phyloP scores from a whole-genome alignment of 106 monocot species.

The Allium sativum region DNA sequence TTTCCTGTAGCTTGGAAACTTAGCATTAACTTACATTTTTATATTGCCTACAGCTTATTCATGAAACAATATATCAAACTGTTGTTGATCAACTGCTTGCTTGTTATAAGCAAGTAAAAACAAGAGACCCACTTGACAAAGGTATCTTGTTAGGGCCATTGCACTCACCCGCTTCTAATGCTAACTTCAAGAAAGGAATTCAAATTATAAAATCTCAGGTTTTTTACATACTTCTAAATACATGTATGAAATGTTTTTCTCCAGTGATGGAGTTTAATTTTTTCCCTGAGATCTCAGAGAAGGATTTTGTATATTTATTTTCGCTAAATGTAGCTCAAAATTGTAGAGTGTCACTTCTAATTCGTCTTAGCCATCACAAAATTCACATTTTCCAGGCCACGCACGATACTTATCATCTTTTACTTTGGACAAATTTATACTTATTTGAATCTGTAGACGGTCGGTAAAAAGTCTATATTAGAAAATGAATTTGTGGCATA shows the following conservation, averaged over 20 bases:
- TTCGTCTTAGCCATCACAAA: too few relatives aligned
- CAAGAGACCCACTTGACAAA: conserved; percentile 84
- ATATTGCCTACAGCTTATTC: conserved; percentile 54
- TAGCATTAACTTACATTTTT: conserved; percentile 3
- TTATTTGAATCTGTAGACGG: too few relatives aligned
- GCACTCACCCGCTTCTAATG: conserved; percentile 66
- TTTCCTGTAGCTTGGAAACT: neutral
- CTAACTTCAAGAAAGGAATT: conserved; percentile 49
- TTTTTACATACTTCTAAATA: neutral
- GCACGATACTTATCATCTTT: too few relatives aligned
- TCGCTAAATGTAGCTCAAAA: too few relatives aligned
- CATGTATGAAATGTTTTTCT: neutral
- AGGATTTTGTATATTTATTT: too few relatives aligned
- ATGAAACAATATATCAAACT: conserved; percentile 75
- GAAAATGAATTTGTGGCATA: too few relatives aligned
- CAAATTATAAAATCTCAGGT: conserved; percentile 67
- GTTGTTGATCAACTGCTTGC: conserved; percentile 71
- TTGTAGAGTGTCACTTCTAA: too few relatives aligned
- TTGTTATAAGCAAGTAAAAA: conserved; percentile 90
- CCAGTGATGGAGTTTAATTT: too few relatives aligned
- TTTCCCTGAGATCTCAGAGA: too few relatives aligned
- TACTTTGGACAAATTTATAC: too few relatives aligned
- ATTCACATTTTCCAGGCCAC: too few relatives aligned
- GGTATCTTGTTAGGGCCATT: conserved; percentile 84
- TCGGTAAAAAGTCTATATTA: too few relatives aligned